These are phyloP conservation scores for Ophiostoma perfectum DNA, from an alignment of 2,329 filamentous ascomycete genomes.

Conservation along the genomic window DNA sequence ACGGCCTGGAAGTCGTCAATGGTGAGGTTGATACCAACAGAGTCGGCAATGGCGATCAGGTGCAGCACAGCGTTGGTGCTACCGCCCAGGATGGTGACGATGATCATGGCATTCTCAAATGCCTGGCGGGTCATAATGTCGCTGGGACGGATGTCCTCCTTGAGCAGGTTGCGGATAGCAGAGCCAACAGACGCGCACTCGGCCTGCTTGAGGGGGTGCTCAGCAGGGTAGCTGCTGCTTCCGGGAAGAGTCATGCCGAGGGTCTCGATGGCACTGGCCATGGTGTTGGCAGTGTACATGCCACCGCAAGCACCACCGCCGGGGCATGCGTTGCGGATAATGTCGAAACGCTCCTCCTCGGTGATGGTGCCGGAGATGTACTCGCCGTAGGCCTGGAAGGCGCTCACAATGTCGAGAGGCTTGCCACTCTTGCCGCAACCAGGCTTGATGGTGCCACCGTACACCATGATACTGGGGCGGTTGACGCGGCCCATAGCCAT, in stretches of 20 bases:
- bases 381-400: conserved; percentile 96
- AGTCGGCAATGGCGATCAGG: conserved; percentile 76
- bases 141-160: conserved; percentile 68
- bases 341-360: conserved; percentile 87
- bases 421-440: conserved; percentile 74
- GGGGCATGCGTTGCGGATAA: conserved; percentile 86
- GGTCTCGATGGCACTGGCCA: conserved; percentile 68
- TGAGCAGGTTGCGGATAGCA: conserved; percentile 68
- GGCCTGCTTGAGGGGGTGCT: conserved; percentile 62
- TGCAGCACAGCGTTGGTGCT: conserved; percentile 84
- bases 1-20: conserved; percentile 83
- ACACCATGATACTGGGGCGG: conserved; percentile 93
- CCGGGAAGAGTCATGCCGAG: conserved; percentile 77
- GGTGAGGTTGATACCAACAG: conserved; percentile 73
- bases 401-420: conserved; percentile 88
- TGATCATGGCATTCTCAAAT: conserved; percentile 79
- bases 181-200: conserved; percentile 68
- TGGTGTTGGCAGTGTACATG: conserved; percentile 76
- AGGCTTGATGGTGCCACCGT: conserved; percentile 88
- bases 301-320: conserved; percentile 79
- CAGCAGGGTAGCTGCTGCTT: conserved; percentile 73
- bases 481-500: conserved; percentile 96
- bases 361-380: conserved; percentile 87
- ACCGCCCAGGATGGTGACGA: conserved; percentile 76
- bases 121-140: conserved; percentile 76